Evolutionary conservation across 108 stramenopile species (phyloP), one percentile per base, ranked within the genome.

Genomic region (Aurantiochytrium sp.): DNA sequence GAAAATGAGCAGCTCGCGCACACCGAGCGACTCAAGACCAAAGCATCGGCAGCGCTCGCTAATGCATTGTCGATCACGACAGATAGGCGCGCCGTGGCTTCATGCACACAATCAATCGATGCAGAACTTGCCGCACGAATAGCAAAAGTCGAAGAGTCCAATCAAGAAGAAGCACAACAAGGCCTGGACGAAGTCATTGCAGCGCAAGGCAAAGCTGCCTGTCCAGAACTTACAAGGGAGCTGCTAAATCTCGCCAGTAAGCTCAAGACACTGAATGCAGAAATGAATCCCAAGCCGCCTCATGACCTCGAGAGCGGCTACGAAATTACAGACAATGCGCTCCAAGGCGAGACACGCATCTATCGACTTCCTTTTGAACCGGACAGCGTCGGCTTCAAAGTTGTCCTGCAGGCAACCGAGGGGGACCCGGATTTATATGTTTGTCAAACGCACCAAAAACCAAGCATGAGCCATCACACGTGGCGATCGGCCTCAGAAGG

Each of bases 401-500:
- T 83, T 47, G 28, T 83, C 23, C 5, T 83, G 10, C 76, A 53
- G 51, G 76, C 76, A 0, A 35, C 49, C 51, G 76, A 83, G 51
- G 76, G 76, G 16, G 76, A 83, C 4, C 76, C 76, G 14, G 76
- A 83, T 53, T 45, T 83, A 6, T 83, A 83, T 35, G 76, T 83
- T 35, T 83, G 76, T 35, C 76, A 83, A 23, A 83, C 76, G 45
- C 45, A 83, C 28, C 76, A 21, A 12, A 83, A 83, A 53, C 76
- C 76, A 83, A 53, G 51, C 76, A 83, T 25, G 25, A 83, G 49
- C 23, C 76, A 83, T 23, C 76, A 83, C 51, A 83, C 76, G 18
- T 83, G 76, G 76, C 76, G 76, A 12, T 83, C 76, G 3, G 76
- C 76, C 12, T 83, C 76, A 4, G 76, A 83, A 35, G 76, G 76